These are phyloP conservation scores for Alloascoidea africana DNA, from an alignment of 805 yeast species.

Conservation along the genomic window DNA sequence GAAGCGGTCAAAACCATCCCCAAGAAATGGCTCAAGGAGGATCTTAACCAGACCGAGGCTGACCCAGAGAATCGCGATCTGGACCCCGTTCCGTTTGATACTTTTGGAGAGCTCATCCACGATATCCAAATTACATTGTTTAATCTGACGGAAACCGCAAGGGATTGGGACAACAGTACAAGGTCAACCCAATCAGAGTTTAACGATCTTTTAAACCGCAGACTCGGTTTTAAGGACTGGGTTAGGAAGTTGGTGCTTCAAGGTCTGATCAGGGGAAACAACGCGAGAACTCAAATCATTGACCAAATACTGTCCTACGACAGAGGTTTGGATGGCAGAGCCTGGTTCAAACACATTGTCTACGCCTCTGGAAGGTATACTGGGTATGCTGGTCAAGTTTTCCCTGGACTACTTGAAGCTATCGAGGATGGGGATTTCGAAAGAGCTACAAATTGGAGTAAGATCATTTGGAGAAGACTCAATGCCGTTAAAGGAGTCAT, in stretches of 20 bases:
- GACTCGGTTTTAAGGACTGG: background rate
- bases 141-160: background rate
- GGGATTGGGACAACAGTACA: background rate
- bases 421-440: conserved; percentile 30
- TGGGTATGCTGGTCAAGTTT: conserved; percentile 42
- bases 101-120: background rate
- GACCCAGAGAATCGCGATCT: too few relatives aligned
- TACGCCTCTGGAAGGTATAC: conserved; percentile 46
- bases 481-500: background rate
- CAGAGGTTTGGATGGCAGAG: conserved; percentile 32
- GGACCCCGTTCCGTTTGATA: too few relatives aligned
- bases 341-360: conserved; percentile 46
- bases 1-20: conserved; percentile 23
- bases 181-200: background rate
- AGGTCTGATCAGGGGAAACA: conserved; percentile 15
- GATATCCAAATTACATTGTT: background rate
- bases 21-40: conserved; percentile 4
- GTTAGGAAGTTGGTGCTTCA: conserved; percentile 11
- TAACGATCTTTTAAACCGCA: background rate
- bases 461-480: conserved; percentile 13
- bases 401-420: conserved; percentile 41
- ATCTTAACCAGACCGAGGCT: background rate
- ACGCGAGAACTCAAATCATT: conserved; percentile 23
- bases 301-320: conserved; percentile 31
- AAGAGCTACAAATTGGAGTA: conserved; percentile 23